These are phyloP conservation scores for Eucommia ulmoides DNA, from an alignment of 257 asterid species.

Conservation along the genomic window DNA sequence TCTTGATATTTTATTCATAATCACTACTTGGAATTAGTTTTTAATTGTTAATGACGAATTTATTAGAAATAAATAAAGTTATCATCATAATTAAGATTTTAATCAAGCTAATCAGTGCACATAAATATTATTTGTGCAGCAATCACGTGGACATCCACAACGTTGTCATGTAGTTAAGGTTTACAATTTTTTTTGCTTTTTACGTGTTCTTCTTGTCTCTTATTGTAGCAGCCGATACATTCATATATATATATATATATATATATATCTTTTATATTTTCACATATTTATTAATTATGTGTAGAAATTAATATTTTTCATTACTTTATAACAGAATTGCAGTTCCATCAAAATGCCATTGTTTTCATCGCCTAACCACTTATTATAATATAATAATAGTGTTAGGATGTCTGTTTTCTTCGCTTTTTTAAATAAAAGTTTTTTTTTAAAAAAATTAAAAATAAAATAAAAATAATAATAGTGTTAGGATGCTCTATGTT, in stretches of 20 bases:
- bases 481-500: too few relatives aligned
- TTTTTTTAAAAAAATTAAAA: too few relatives aligned
- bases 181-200: slow-evolving; percentile 6
- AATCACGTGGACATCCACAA: slow-evolving; percentile 16
- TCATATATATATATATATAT: too few relatives aligned
- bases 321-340: not conserved
- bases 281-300: not conserved
- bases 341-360: not conserved
- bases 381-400: too few relatives aligned
- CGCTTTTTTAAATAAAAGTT: too few relatives aligned
- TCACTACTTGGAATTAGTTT: not conserved
- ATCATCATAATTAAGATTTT: too few relatives aligned
- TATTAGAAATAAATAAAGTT: not conserved
- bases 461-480: too few relatives aligned
- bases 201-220: slow-evolving; percentile 3
- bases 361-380: not conserved
- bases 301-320: too few relatives aligned
- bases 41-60: not conserved
- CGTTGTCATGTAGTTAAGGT: not conserved
- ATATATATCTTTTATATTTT: too few relatives aligned
- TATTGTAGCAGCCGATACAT: not conserved
- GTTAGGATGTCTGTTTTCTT: too few relatives aligned
- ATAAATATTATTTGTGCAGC: slow-evolving; percentile 5
- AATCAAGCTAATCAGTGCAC: slow-evolving; percentile 2
- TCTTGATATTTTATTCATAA: not conserved